Base-by-base conservation (phyloP, 495 filamentous ascomycete genomes). In the Penicillium dipodomyicola region DNA sequence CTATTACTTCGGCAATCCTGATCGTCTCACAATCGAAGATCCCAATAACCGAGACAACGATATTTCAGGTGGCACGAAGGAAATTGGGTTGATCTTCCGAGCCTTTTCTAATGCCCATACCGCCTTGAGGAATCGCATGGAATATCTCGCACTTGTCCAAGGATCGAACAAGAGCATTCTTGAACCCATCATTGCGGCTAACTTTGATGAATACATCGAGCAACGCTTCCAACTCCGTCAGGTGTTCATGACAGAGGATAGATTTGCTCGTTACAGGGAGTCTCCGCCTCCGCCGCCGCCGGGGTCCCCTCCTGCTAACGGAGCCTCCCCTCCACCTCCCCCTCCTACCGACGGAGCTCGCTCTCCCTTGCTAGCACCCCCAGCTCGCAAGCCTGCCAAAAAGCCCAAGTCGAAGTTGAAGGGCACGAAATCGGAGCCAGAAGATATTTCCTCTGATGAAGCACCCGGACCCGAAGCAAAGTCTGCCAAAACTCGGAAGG, bases 31-130 rank as follows among this genome's bases (percentile, higher is more conserved):
- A 3, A 95, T 97, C 57, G 84, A 92, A 51, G 95, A 98, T 67
- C 94, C 94, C 0, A 96, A 97, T 65, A 86, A 87, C 50, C 70
- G 80, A 0, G 72, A 74, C 15, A 97, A 97, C 64, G 91, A 97
- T 60, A 91, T 98, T 14, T 83, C 93, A 2, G 88, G 90, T 12
- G 91, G 91, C 1, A 91, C 90, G 3, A 79, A 70, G 35, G 85
- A 88, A 45, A 86, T 86, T 19, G 30, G 62, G 0, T 65, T 76
- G 15, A 88, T 98, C 35, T 72, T 88, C 42, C 56, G 72, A 6
- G 65, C 73, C 9, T 97, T 97, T 69, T 66, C 77, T 0, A 57
- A 84, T 1, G 89, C 92, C 0, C 82, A 85, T 59, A 49, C 71
- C 2, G 42, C 25, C 27, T 47, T 62, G 7, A 49, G n/a, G 22